Percentiles rank a stretch among this genome's conserved stretches.
Evolutionary conservation across 1,139 yeast genomes (phyloP).

Genomic region (Debaryomyces sp.): DNA sequence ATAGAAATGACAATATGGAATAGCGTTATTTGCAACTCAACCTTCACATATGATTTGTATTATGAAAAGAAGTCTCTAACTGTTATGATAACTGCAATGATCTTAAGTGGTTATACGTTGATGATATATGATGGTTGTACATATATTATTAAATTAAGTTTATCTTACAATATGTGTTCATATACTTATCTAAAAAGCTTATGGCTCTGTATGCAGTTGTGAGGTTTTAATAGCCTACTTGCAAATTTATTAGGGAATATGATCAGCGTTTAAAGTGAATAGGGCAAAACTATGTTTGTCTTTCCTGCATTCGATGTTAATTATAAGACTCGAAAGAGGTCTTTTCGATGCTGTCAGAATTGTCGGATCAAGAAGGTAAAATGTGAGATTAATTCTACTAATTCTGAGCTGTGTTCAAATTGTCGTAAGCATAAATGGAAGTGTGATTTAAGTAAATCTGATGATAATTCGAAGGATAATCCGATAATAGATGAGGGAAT

Average conservation of each 20-base stretch:
- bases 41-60: neutral
- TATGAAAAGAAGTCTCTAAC: neutral
- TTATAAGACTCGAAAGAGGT: conserved; percentile 55
- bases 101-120: too few relatives aligned
- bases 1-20: too few relatives aligned
- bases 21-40: too few relatives aligned
- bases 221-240: neutral
- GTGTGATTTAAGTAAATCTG: conserved; percentile 15
- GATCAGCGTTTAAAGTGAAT: neutral
- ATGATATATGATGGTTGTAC: too few relatives aligned
- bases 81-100: neutral
- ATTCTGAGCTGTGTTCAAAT: conserved; percentile 46
- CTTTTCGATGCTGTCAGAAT: conserved; percentile 54
- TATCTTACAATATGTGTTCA: too few relatives aligned
- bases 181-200: too few relatives aligned
- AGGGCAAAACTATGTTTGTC: neutral
- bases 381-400: conserved; percentile 35
- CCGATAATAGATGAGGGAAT: neutral
- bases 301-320: conserved; percentile 50
- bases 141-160: too few relatives aligned
- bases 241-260: neutral
- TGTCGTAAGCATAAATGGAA: conserved; percentile 23
- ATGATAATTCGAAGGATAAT: neutral
- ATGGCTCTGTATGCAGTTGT: neutral
- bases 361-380: conserved; percentile 48